Percentiles rank a stretch among this genome's conserved stretches.
These are phyloP conservation scores for Leucocoprinus birnbaumii DNA, from an alignment of 768 basidiomycete genomes.

Conservation along the genomic window DNA sequence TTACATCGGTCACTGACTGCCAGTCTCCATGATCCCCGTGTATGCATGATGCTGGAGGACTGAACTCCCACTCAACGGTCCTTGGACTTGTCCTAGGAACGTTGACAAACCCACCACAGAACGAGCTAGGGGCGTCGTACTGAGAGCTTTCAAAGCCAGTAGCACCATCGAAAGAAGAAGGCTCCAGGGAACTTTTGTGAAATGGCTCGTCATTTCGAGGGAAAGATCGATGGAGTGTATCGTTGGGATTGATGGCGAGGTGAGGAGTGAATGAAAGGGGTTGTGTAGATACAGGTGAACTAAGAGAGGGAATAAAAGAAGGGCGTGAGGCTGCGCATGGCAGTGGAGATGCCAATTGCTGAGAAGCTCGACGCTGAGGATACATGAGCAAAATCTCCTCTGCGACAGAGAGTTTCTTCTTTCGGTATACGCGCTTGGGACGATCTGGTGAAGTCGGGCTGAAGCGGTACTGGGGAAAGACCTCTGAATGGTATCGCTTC, in stretches of 20 bases:
- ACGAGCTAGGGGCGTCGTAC: background rate
- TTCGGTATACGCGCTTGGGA: constrained; percentile 1
- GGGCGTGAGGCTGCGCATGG: background rate
- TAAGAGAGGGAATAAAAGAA: background rate
- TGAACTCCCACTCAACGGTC: background rate
- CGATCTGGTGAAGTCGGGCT: background rate
- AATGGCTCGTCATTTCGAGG: too few species aligned
- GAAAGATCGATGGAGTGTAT: too few species aligned
- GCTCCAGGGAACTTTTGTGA: too few species aligned
- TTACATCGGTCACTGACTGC: background rate
- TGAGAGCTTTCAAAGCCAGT: background rate
- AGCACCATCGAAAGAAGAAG: background rate
- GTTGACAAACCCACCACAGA: background rate
- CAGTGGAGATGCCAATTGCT: background rate
- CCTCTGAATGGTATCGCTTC: background rate
- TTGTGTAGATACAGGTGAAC: too few species aligned
- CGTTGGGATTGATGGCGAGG: too few species aligned
- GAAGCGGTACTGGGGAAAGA: constrained; percentile 4
- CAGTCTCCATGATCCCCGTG: background rate
- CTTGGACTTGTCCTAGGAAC: background rate
- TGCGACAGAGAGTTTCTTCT: background rate
- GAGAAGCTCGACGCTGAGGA: background rate
- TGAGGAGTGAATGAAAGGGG: background rate
- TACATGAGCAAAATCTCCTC: background rate
- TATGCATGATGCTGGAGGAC: background rate